Conservation (phyloP, 1,284 basidiomycete genomes). For the Melampsora abietis-canadensis region DNA sequence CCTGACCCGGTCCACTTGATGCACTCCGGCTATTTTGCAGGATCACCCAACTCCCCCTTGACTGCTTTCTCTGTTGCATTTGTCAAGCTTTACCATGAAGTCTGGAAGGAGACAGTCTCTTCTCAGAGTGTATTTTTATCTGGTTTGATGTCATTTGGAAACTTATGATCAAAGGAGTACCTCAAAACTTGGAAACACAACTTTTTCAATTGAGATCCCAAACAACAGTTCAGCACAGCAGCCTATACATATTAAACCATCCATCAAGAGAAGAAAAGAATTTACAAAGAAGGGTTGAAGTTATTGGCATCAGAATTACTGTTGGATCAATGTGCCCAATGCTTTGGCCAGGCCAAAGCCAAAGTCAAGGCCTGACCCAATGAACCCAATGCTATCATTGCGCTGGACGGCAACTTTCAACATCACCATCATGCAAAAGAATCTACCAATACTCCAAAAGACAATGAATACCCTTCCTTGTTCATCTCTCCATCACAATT, state of each 20-base stretch:
- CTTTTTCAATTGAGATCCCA: background rate
- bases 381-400: constrained; percentile 2
- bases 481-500: constrained; percentile 15
- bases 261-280: background rate
- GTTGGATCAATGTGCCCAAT: background rate
- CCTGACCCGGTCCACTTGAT: constrained; percentile 12
- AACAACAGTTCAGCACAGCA: background rate
- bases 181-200: background rate
- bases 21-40: constrained; percentile 4
- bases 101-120: constrained; percentile 10
- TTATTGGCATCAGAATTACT: background rate
- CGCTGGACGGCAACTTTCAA: constrained; percentile 34
- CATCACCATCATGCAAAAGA: constrained; percentile 15
- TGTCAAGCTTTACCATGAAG: constrained; percentile 7
- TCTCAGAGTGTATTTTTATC: background rate
- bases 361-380: background rate
- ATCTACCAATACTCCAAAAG: constrained; percentile 6
- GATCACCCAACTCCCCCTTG: background rate
- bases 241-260: background rate
- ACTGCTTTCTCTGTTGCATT: constrained; percentile 17
- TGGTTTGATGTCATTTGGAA: background rate
- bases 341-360: constrained; percentile 17
- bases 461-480: background rate
- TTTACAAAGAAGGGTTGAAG: background rate
- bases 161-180: background rate